A percentile compares a stretch with the other conserved stretches of the same genome.
These are phyloP conservation scores for Gastrolobium bilobum DNA, from an alignment of 306 rosid genomes.

Conservation along the genomic window DNA sequence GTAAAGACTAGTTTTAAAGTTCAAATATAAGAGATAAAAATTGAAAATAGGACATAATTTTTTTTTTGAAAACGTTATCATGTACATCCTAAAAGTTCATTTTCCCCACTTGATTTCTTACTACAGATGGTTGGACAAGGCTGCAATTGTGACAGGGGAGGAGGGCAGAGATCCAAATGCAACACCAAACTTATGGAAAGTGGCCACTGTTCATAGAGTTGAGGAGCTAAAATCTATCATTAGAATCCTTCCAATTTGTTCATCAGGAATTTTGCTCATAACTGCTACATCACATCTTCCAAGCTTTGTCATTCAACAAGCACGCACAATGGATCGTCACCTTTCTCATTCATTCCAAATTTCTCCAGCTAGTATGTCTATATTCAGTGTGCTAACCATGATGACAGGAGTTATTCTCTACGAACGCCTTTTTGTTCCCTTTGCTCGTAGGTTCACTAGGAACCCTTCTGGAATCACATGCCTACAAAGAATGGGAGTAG, in stretches of 20 bases:
- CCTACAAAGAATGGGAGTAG: conserved; percentile 82
- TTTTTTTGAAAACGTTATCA: too few relatives aligned
- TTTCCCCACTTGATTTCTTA: not conserved
- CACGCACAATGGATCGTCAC: conserved; percentile 74
- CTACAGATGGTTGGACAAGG: conserved; percentile 80
- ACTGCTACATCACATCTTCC: conserved; percentile 66
- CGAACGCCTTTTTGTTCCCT: conserved; percentile 75
- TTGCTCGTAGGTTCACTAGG: conserved; percentile 55
- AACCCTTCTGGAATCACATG: conserved; percentile 75
- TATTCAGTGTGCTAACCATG: conserved; percentile 64
- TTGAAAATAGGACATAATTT: too few relatives aligned
- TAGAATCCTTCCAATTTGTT: conserved; percentile 72
- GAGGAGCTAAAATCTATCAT: conserved; percentile 80
- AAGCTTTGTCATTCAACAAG: conserved; percentile 77
- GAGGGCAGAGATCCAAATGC: conserved; percentile 41
- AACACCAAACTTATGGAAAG: conserved; percentile 72
- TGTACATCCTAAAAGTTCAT: too few relatives aligned
- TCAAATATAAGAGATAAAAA: too few relatives aligned
- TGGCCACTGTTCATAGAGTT: conserved; percentile 72
- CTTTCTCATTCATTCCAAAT: conserved; percentile 64
- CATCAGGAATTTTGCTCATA: conserved; percentile 65
- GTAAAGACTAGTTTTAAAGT: too few relatives aligned
- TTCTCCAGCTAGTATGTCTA: conserved; percentile 67
- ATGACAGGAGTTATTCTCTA: conserved; percentile 68
- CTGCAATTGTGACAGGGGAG: conserved; percentile 60